A percentile compares a stretch with the other conserved stretches of the same genome.
Conservation (phyloP, 306 rosid species). For the Prunus armeniaca region DNA sequence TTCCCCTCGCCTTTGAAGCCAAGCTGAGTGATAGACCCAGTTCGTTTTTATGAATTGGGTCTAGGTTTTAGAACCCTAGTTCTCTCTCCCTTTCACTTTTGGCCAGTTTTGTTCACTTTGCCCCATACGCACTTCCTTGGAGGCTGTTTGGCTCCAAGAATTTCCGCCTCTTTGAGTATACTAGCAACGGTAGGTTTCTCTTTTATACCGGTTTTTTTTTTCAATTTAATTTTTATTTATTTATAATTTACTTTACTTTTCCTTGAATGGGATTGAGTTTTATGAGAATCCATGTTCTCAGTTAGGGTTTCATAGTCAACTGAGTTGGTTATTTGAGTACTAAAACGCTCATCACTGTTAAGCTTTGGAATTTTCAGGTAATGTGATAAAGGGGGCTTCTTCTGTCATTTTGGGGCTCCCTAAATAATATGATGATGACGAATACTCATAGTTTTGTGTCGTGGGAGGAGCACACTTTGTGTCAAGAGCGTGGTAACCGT, state of each 20-base stretch:
- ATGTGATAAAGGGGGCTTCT: constrained; percentile 22
- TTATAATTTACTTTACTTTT: not conserved
- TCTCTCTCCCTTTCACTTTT: not conserved
- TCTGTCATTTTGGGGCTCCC: not conserved
- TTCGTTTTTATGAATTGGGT: constrained; percentile 11
- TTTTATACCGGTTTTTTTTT: not conserved
- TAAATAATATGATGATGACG: constrained; percentile 33
- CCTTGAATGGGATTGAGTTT: constrained; percentile 7
- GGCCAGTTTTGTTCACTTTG: not conserved
- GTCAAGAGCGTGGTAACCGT: constrained; percentile 74
- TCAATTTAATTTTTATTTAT: no score
- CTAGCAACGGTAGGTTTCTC: not conserved
- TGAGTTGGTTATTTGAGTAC: constrained; percentile 24
- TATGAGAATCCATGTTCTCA: constrained; percentile 5
- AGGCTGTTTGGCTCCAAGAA: not conserved
- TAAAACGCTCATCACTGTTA: constrained; percentile 10
- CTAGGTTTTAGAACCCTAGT: constrained; percentile 4
- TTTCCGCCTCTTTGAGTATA: not conserved
- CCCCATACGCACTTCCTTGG: constrained; percentile 10
- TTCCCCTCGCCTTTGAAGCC: not conserved
- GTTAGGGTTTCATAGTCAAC: constrained; percentile 11
- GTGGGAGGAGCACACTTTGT: constrained; percentile 80
- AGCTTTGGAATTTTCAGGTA: constrained; percentile 19
- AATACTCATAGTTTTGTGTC: constrained; percentile 45
- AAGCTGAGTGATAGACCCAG: not conserved